These are phyloP conservation scores for Ceratobasidium theobromae DNA, from an alignment of 1,284 basidiomycete species.

Conservation along the genomic window DNA sequence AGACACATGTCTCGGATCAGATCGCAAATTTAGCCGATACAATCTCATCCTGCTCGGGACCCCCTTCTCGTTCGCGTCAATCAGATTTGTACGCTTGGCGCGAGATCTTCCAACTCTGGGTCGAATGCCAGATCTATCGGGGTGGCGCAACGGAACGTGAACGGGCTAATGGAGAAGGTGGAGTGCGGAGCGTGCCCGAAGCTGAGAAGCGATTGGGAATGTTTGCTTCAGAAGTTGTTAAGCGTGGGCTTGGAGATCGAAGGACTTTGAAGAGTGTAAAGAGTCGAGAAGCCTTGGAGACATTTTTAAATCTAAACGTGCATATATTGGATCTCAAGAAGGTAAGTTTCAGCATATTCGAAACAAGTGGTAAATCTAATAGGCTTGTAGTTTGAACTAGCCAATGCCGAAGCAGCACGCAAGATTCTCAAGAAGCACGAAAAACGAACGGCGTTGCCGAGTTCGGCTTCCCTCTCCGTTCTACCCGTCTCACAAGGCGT, in stretches of 20 bases:
- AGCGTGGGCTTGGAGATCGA: constrained; percentile 59
- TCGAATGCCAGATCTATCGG: constrained; percentile 80
- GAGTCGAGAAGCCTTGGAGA: constrained; percentile 68
- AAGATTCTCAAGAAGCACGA: constrained; percentile 95
- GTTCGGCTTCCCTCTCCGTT: constrained; percentile 7
- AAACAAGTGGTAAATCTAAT: neutral
- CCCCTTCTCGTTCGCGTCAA: constrained; percentile 51
- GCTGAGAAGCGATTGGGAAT: constrained; percentile 68
- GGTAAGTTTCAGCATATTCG: constrained; percentile 46
- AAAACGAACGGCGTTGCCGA: constrained; percentile 74
- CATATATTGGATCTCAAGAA: constrained; percentile 86
- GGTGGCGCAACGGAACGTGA: constrained; percentile 79
- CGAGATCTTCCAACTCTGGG: constrained; percentile 86
- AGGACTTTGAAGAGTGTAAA: constrained; percentile 62
- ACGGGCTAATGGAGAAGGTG: constrained; percentile 45
- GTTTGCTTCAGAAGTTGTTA: constrained; percentile 70
- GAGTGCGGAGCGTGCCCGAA: constrained; percentile 56
- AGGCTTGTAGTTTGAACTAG: constrained; percentile 65
- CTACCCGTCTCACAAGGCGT: constrained; percentile 40
- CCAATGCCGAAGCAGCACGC: constrained; percentile 85
- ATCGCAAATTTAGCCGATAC: constrained; percentile 61
- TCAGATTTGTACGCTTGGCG: constrained; percentile 91
- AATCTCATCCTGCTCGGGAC: constrained; percentile 64
- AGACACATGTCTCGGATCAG: constrained; percentile 62
- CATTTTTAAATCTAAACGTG: constrained; percentile 79